These are phyloP conservation scores for Murraya koenigii DNA, from an alignment of 345 rosid genomes.

Conservation along the genomic window DNA sequence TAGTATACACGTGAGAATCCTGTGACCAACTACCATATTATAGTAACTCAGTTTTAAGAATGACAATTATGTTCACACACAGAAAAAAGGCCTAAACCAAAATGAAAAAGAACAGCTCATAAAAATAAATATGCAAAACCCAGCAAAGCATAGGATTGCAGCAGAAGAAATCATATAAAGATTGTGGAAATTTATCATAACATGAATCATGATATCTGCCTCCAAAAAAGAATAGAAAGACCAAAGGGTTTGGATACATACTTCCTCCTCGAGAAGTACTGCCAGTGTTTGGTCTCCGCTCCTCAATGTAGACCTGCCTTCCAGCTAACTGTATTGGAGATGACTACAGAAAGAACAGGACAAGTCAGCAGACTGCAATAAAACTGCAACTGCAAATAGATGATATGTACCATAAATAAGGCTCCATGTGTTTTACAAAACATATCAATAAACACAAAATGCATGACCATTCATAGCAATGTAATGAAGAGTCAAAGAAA, in stretches of 20 bases:
- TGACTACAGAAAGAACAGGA: slow-evolving; percentile 46
- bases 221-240: not conserved
- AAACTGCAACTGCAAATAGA: not conserved
- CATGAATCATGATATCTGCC: not conserved
- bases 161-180: not conserved
- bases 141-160: not conserved
- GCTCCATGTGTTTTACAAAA: not conserved
- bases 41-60: not conserved
- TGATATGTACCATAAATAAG: not conserved
- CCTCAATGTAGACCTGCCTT: slow-evolving; percentile 84
- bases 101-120: not conserved
- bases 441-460: not conserved
- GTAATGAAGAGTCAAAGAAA: not conserved
- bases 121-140: not conserved
- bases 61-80: not conserved
- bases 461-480: not conserved
- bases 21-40: not conserved
- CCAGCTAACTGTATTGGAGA: slow-evolving; percentile 92
- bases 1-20: not conserved
- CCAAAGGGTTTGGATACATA: slow-evolving; percentile 30
- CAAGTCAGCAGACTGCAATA: not conserved
- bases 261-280: slow-evolving; percentile 82
- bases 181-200: not conserved
- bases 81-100: not conserved
- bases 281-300: slow-evolving; percentile 84